These are phyloP conservation scores for Cucurbitaria berberidis DNA, from an alignment of 2,329 filamentous ascomycete genomes.

Conservation along the genomic window DNA sequence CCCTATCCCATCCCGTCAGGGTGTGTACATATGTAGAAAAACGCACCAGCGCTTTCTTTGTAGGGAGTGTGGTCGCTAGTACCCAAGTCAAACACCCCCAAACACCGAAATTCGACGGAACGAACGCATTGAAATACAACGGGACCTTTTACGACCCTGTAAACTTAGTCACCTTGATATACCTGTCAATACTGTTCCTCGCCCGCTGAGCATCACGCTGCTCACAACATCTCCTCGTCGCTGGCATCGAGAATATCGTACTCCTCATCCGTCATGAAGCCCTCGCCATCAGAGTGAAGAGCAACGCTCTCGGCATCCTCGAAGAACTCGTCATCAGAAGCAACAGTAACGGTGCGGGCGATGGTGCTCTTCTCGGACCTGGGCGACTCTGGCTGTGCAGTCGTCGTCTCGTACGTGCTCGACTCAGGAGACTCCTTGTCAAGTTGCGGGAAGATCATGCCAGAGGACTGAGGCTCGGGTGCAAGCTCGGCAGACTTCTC, in stretches of 20 bases:
- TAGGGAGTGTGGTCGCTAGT: conserved; percentile 30
- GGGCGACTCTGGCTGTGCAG: conserved; percentile 36
- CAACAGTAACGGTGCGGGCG: conserved; percentile 42
- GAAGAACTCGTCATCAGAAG: conserved; percentile 59
- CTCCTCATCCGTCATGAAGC: conserved; percentile 95
- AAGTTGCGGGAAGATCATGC: conserved; percentile 96
- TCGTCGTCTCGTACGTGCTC: conserved; percentile 73
- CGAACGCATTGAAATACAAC: background rate
- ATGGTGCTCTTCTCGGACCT: conserved; percentile 37
- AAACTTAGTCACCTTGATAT: background rate
- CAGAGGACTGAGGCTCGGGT: conserved; percentile 44
- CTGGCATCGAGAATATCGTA: conserved; percentile 97
- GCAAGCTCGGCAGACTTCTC: conserved; percentile 33
- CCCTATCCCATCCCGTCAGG: conserved; percentile 16
- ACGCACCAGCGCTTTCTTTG: conserved; percentile 15
- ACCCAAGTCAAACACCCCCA: conserved; percentile 20
- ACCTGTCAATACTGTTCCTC: background rate
- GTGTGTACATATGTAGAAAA: conserved; percentile 16
- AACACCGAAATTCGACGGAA: background rate
- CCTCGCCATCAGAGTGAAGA: conserved; percentile 65
- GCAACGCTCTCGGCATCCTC: conserved; percentile 66
- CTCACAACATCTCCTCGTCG: conserved; percentile 70
- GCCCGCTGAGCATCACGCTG: background rate
- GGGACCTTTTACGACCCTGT: background rate
- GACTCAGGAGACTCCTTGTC: conserved; percentile 89